Conservation (phyloP, 768 basidiomycete genomes). For the Tricholomella constricta region DNA sequence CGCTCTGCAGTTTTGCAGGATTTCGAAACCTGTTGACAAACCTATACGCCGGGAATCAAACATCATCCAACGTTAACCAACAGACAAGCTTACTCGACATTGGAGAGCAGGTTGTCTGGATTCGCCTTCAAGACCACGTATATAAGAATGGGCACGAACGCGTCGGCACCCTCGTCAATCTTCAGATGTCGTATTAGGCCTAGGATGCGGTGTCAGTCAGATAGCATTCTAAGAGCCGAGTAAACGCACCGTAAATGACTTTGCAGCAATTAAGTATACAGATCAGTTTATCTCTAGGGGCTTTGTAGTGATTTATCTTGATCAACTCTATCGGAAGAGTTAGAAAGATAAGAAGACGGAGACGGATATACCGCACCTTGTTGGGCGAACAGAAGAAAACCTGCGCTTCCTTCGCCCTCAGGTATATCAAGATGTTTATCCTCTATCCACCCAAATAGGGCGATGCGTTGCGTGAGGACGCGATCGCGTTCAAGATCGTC, state of each 20-base stretch:
- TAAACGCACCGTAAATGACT: constrained; percentile 89
- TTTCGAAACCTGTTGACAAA: constrained; percentile 96
- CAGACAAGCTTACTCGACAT: constrained; percentile 74
- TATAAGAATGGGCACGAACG: constrained; percentile 93
- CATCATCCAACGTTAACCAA: no score
- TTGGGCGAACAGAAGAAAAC: constrained; percentile 87
- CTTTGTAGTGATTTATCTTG: constrained; percentile 99
- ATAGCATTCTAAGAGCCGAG: constrained; percentile 10
- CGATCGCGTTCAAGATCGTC: constrained; percentile 98
- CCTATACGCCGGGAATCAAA: constrained; percentile 38
- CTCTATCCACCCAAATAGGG: constrained; percentile 87
- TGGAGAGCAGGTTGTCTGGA: constrained; percentile 89
- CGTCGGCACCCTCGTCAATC: constrained; percentile 87
- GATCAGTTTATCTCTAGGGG: constrained; percentile 96
- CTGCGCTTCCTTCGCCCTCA: constrained; percentile 68
- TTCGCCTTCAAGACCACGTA: constrained; percentile 94
- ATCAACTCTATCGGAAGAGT: constrained; percentile 63
- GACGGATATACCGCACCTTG: constrained; percentile 58
- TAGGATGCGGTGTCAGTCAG: constrained; percentile 30
- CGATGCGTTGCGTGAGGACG: constrained; percentile 86
- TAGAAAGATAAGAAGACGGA: constrained; percentile 1
- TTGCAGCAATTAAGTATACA: constrained; percentile 98
- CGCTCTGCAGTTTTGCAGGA: constrained; percentile 86
- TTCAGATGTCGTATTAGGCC: constrained; percentile 88
- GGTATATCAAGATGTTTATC: constrained; percentile 92